Evolutionary conservation across 768 basidiomycete species (phyloP).

Genomic region (Tephrocybe rancida): DNA sequence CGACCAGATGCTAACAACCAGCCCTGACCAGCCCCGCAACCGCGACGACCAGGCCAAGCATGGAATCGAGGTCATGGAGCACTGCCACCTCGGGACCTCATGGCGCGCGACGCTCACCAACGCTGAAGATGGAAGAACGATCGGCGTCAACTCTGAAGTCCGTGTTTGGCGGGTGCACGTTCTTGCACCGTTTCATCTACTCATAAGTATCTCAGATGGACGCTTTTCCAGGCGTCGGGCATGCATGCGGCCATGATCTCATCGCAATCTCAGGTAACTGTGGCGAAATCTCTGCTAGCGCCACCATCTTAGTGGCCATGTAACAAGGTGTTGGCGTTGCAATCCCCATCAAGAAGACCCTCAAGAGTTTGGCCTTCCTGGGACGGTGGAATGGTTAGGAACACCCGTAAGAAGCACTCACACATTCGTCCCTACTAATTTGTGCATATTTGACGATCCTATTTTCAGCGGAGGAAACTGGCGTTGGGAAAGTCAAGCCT

Average conservation of each 20-base stretch:
- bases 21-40: too few species aligned
- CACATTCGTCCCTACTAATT: not conserved
- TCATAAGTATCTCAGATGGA: constrained; percentile 59
- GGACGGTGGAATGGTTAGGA: constrained; percentile 71
- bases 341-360: constrained; percentile 59
- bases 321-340: constrained; percentile 68
- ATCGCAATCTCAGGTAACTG: constrained; percentile 62
- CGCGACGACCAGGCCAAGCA: constrained; percentile 62
- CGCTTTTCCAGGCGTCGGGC: constrained; percentile 60
- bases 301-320: not conserved
- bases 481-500: constrained; percentile 69
- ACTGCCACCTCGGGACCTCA: constrained; percentile 68
- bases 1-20: not conserved
- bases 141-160: constrained; percentile 81
- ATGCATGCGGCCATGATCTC: constrained; percentile 82
- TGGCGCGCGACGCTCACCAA: constrained; percentile 71
- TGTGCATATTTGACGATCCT: not conserved
- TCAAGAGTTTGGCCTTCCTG: constrained; percentile 63
- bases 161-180: constrained; percentile 17
- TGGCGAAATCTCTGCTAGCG: not conserved
- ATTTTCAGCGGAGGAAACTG: constrained; percentile 71
- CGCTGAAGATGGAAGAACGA: constrained; percentile 64
- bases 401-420: constrained; percentile 63
- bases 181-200: not conserved
- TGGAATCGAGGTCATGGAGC: constrained; percentile 62